Evolutionary conservation across 148 eudicot species (phyloP).

Genomic region (Rhododendron molle): DNA sequence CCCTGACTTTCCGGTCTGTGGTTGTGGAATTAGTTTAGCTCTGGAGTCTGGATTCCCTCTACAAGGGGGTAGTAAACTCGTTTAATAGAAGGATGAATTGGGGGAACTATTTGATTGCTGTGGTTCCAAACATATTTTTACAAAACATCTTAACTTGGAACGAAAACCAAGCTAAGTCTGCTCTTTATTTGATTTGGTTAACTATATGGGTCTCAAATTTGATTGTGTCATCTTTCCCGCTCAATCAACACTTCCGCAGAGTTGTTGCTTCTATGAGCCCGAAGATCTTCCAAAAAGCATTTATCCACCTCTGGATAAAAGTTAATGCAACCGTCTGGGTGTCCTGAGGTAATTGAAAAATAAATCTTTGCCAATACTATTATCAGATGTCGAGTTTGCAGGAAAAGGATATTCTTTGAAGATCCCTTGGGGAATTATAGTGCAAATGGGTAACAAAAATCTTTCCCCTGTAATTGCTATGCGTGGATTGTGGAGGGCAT

Average conservation of each 20-base stretch:
- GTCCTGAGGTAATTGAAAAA: not conserved
- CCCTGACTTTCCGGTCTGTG: not conserved
- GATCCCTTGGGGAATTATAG: not conserved
- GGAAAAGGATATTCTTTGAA: not conserved
- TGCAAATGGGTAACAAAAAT: not conserved
- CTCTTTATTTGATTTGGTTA: not conserved
- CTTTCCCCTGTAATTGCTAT: not conserved
- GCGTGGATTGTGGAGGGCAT: not conserved
- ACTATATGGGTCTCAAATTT: not conserved
- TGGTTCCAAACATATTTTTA: not conserved
- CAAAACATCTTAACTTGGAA: not conserved
- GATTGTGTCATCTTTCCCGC: constrained; percentile 1
- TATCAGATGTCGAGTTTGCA: not conserved
- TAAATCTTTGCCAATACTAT: constrained; percentile 1
- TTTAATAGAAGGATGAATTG: not conserved
- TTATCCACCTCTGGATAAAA: not conserved
- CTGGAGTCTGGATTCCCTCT: not conserved
- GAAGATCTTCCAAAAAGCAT: not conserved
- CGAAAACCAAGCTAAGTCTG: not conserved
- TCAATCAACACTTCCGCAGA: not conserved
- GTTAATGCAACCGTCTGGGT: not conserved
- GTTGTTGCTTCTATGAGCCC: not conserved
- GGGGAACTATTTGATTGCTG: not conserved
- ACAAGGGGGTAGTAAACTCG: too few species aligned
- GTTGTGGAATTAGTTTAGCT: not conserved